Conservation (phyloP, 495 filamentous ascomycete genomes). For the Haplographium delicatum region DNA sequence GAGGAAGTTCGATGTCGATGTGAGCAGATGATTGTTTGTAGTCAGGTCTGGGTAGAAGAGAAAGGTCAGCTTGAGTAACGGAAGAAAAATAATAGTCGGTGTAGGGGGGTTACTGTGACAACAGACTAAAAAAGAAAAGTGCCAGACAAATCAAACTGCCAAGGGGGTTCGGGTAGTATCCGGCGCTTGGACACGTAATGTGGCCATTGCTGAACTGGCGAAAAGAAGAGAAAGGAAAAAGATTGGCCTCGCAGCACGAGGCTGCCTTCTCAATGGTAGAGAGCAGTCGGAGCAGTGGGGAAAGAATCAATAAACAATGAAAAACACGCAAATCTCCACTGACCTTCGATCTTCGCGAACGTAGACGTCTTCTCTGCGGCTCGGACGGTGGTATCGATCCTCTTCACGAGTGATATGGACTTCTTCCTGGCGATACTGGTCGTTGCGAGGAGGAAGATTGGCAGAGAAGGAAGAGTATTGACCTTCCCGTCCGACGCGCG, state of each 20-base stretch:
- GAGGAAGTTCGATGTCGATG: constrained; percentile 50
- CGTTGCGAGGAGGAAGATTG: constrained; percentile 57
- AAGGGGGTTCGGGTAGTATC: background rate
- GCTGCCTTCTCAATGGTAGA: background rate
- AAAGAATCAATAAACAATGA: constrained; percentile 4
- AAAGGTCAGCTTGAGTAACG: constrained; percentile 29
- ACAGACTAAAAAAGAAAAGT: constrained; percentile 27
- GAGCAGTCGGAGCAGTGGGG: background rate
- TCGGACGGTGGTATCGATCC: constrained; percentile 60
- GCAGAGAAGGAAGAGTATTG: constrained; percentile 52
- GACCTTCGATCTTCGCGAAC: constrained; percentile 48
- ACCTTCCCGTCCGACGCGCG: constrained; percentile 80
- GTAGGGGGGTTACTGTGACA: constrained; percentile 28
- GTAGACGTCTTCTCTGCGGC: constrained; percentile 45
- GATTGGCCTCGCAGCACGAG: too few relatives aligned
- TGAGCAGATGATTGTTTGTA: constrained; percentile 58
- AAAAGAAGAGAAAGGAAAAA: background rate
- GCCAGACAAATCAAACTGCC: constrained; percentile 24
- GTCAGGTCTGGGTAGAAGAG: constrained; percentile 36
- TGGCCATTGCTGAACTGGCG: background rate
- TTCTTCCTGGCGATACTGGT: constrained; percentile 75
- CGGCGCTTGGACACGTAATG: constrained; percentile 15
- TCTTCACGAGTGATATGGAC: constrained; percentile 66
- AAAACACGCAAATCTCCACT: constrained; percentile 21
- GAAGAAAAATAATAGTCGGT: constrained; percentile 17